Percentiles rank a stretch among this genome's conserved stretches.
phyloP scores from a whole-genome alignment of 1,284 basidiomycete genomes.

The Sanghuangporus sanghuang region DNA sequence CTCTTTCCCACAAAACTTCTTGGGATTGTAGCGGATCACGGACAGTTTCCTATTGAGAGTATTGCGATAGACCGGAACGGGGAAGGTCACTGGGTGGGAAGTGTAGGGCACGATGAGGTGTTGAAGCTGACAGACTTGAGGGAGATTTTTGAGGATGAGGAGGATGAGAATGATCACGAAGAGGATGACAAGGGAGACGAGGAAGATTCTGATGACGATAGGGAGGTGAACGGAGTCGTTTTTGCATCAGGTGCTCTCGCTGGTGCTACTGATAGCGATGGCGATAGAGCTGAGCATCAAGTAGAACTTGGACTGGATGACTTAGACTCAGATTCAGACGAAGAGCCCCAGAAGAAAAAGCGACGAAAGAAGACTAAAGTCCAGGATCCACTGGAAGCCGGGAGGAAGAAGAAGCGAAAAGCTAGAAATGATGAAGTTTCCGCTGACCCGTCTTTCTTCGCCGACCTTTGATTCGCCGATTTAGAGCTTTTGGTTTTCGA shows the following conservation, averaged over 20 bases:
- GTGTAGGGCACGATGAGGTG: slow-evolving; percentile 87
- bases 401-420: slow-evolving; percentile 44
- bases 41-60: slow-evolving; percentile 86
- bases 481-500: neutral
- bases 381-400: slow-evolving; percentile 38
- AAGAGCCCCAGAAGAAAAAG: slow-evolving; percentile 33
- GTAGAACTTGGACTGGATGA: slow-evolving; percentile 16
- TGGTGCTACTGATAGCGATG: slow-evolving; percentile 20
- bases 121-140: slow-evolving; percentile 81
- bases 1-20: slow-evolving; percentile 87
- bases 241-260: slow-evolving; percentile 16
- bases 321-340: slow-evolving; percentile 30
- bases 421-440: slow-evolving; percentile 48
- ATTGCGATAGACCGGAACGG: slow-evolving; percentile 57
- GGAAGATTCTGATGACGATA: slow-evolving; percentile 9
- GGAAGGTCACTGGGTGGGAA: slow-evolving; percentile 79
- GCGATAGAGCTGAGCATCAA: slow-evolving; percentile 24
- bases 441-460: slow-evolving; percentile 63
- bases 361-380: slow-evolving; percentile 55
- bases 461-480: slow-evolving; percentile 42
- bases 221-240: slow-evolving; percentile 21
- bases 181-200: slow-evolving; percentile 26
- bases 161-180: slow-evolving; percentile 27
- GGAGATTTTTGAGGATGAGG: slow-evolving; percentile 56
- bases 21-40: slow-evolving; percentile 88